phyloP scores from a whole-genome alignment of 768 basidiomycete genomes.

The Auricularia sp. region DNA sequence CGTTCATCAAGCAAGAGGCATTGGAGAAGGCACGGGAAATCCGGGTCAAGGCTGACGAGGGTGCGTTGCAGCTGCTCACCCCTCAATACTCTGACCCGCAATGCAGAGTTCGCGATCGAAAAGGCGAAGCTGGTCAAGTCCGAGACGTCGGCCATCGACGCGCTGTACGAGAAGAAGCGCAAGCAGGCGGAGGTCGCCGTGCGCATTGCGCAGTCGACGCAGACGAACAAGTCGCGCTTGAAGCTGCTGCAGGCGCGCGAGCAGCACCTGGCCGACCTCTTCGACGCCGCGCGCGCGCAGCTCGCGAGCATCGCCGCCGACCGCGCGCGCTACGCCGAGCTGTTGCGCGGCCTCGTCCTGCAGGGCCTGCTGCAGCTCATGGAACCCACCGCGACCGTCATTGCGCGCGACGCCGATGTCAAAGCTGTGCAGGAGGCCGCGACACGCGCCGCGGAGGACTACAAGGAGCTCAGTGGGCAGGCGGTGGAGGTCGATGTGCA shows the following conservation, averaged over 20 bases:
- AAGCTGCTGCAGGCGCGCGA: slow-evolving; percentile 83
- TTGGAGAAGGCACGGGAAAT: slow-evolving; percentile 96
- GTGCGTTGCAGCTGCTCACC: no score
- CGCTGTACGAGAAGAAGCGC: slow-evolving; percentile 88
- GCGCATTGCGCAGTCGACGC: slow-evolving; percentile 94
- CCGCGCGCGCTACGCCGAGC: slow-evolving; percentile 61
- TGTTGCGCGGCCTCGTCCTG: slow-evolving; percentile 74
- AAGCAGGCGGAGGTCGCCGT: slow-evolving; percentile 89
- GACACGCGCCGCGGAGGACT: slow-evolving; percentile 50
- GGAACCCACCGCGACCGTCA: slow-evolving; percentile 59
- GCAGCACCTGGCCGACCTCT: slow-evolving; percentile 84
- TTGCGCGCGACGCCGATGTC: slow-evolving; percentile 58
- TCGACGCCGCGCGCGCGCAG: slow-evolving; percentile 55
- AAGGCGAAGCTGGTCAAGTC: slow-evolving; percentile 98
- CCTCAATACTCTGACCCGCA: no score
- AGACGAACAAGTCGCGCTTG: slow-evolving; percentile 93
- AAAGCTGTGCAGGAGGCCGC: slow-evolving; percentile 53
- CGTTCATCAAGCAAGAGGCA: slow-evolving; percentile 98
- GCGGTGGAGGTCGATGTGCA: slow-evolving; percentile 47
- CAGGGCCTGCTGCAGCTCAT: slow-evolving; percentile 76
- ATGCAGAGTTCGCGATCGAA: slow-evolving; percentile 85
- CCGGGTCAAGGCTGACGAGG: slow-evolving; percentile 89
- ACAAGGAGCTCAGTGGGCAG: slow-evolving; percentile 69
- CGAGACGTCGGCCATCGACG: slow-evolving; percentile 90
- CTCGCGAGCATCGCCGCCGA: slow-evolving; percentile 55